Conservation (phyloP, 805 yeast species). For the Kodamaea leandrae region DNA sequence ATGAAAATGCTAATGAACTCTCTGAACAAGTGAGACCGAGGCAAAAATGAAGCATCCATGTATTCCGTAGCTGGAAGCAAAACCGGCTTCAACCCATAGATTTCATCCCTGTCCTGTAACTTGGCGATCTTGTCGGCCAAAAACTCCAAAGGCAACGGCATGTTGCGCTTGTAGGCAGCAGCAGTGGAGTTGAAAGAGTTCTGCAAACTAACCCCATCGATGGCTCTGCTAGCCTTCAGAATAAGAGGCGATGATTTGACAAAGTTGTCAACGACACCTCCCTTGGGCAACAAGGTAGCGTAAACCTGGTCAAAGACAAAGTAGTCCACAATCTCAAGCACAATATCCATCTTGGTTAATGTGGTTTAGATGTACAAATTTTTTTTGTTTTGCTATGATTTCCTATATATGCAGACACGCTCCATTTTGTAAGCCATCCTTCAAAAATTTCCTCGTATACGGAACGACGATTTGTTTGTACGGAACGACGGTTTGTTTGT, state of each 20-base stretch:
- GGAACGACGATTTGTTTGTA: not conserved
- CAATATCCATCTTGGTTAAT: conserved; percentile 74
- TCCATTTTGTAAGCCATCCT: not conserved
- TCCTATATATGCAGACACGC: not conserved
- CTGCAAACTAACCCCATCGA: conserved; percentile 4
- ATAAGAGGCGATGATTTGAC: conserved; percentile 12
- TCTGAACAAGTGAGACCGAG: conserved; percentile 71
- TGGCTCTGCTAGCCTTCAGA: conserved; percentile 7
- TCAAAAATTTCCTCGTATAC: conserved; percentile 7
- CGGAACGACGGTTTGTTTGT: conserved; percentile 6
- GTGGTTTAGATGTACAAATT: no score
- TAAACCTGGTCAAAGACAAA: conserved; percentile 72
- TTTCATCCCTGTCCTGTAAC: conserved; percentile 36
- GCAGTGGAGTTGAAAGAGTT: conserved; percentile 13
- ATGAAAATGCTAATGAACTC: conserved; percentile 65
- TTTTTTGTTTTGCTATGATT: conserved; percentile 1
- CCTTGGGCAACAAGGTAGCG: conserved; percentile 63
- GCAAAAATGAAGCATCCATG: conserved; percentile 64
- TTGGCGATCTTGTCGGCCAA: conserved; percentile 15
- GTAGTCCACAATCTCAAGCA: conserved; percentile 76
- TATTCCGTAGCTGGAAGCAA: conserved; percentile 54
- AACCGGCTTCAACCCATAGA: conserved; percentile 60
- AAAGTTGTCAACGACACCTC: conserved; percentile 38
- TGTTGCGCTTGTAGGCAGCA: conserved; percentile 6
- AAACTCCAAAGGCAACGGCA: conserved; percentile 16